These are phyloP conservation scores for Ailanthus altissimus DNA, from an alignment of 345 rosid genomes.

Conservation along the genomic window DNA sequence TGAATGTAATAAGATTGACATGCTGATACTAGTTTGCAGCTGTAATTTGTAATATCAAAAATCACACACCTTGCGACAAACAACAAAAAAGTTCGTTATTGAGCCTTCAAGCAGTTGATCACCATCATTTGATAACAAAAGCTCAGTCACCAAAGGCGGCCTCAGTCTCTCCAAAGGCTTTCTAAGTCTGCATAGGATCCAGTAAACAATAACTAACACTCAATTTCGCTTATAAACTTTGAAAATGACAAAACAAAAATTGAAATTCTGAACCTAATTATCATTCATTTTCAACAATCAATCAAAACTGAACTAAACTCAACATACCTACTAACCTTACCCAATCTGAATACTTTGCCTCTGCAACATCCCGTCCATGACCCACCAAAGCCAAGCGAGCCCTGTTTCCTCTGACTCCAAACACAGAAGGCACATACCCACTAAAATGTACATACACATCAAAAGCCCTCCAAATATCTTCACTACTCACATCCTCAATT, in stretches of 20 bases:
- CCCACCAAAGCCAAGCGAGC: constrained; percentile 86
- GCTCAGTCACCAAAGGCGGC: constrained; percentile 69
- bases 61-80: constrained; percentile 59
- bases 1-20: neutral
- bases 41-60: neutral
- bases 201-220: constrained; percentile 5
- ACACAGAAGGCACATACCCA: constrained; percentile 49
- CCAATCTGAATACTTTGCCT: constrained; percentile 89
- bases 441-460: constrained; percentile 69
- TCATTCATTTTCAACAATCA: neutral
- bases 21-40: neutral
- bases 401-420: constrained; percentile 51
- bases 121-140: constrained; percentile 84
- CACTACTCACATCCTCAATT: constrained; percentile 21
- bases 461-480: constrained; percentile 33
- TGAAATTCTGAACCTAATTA: neutral
- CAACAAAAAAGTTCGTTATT: constrained; percentile 67
- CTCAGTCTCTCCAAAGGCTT: constrained; percentile 79
- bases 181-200: constrained; percentile 53
- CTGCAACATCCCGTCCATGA: constrained; percentile 59
- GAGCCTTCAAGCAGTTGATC: constrained; percentile 83
- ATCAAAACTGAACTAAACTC: neutral
- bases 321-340: constrained; percentile 55
- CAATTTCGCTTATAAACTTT: neutral
- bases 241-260: neutral